These are phyloP conservation scores for Conoideocrella luteorostrata DNA, from an alignment of 2,329 filamentous ascomycete species.

Conservation along the genomic window DNA sequence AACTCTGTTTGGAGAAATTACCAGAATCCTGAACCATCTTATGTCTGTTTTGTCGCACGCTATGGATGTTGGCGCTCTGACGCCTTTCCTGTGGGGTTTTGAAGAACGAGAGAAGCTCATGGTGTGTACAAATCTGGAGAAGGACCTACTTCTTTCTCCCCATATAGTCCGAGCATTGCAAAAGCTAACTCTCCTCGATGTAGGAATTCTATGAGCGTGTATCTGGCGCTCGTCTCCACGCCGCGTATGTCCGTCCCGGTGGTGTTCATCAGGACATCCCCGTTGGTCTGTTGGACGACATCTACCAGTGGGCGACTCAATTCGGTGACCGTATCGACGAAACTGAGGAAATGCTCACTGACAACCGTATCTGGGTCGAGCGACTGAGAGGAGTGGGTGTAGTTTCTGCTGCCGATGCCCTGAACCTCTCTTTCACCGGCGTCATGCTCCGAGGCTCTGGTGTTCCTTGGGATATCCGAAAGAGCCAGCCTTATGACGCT, in stretches of 20 bases:
- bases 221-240: conserved; percentile 93
- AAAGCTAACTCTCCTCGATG: too few relatives aligned
- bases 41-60: conserved; percentile 97
- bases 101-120: conserved; percentile 99
- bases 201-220: conserved; percentile 99
- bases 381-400: conserved; percentile 88
- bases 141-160: not conserved
- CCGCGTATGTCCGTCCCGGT: conserved; percentile 92
- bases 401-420: conserved; percentile 83
- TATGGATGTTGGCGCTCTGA: conserved; percentile 97
- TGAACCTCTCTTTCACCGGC: conserved; percentile 94
- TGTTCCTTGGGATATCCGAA: conserved; percentile 93
- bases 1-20: conserved; percentile 92
- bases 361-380: conserved; percentile 99
- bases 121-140: conserved; percentile 49
- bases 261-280: conserved; percentile 96
- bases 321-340: conserved; percentile 98
- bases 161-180: too few relatives aligned
- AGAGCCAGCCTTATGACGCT: conserved; percentile 94
- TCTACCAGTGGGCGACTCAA: conserved; percentile 99
- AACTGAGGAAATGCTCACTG: conserved; percentile 95
- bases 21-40: conserved; percentile 88
- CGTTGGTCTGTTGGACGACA: conserved; percentile 89
- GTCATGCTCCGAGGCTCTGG: conserved; percentile 97
- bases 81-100: conserved; percentile 98